Conservation (phyloP, 208 protist genomes). For the Lotmaria passim region DNA sequence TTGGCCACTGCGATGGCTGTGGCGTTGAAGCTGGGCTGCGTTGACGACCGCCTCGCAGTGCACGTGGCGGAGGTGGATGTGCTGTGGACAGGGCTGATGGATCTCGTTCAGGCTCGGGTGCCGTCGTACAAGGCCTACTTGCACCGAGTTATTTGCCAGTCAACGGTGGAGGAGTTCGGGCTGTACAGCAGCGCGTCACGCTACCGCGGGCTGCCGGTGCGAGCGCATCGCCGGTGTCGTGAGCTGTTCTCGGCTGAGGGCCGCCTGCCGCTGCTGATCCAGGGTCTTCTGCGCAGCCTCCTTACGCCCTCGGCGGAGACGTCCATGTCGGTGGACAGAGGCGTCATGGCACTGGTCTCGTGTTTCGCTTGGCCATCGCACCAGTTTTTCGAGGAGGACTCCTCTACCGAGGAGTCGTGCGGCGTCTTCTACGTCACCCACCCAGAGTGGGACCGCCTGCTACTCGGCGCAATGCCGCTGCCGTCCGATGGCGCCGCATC, state of each 20-base stretch:
- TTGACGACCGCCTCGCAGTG: slow-evolving; percentile 18
- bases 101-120: slow-evolving; percentile 13
- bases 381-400: slow-evolving; percentile 82
- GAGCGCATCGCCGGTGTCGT: slow-evolving; percentile 58
- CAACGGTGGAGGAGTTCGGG: slow-evolving; percentile 78
- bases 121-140: slow-evolving; percentile 17
- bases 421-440: slow-evolving; percentile 54
- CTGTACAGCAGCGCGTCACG: slow-evolving; percentile 60
- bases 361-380: slow-evolving; percentile 81
- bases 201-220: slow-evolving; percentile 62
- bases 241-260: slow-evolving; percentile 42
- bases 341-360: slow-evolving; percentile 41
- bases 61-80: slow-evolving; percentile 19
- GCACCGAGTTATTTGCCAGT: slow-evolving; percentile 36
- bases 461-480: slow-evolving; percentile 34
- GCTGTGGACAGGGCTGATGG: slow-evolving; percentile 21
- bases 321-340: slow-evolving; percentile 33
- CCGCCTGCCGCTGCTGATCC: slow-evolving; percentile 42
- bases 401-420: slow-evolving; percentile 46
- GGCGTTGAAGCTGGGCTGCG: slow-evolving; percentile 73
- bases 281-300: slow-evolving; percentile 36
- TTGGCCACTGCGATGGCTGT: slow-evolving; percentile 52
- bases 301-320: slow-evolving; percentile 23
- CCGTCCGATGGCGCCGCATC: background rate
- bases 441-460: slow-evolving; percentile 55